Conservation (phyloP, 2,329 filamentous ascomycete genomes). For the Geosmithia flava region DNA sequence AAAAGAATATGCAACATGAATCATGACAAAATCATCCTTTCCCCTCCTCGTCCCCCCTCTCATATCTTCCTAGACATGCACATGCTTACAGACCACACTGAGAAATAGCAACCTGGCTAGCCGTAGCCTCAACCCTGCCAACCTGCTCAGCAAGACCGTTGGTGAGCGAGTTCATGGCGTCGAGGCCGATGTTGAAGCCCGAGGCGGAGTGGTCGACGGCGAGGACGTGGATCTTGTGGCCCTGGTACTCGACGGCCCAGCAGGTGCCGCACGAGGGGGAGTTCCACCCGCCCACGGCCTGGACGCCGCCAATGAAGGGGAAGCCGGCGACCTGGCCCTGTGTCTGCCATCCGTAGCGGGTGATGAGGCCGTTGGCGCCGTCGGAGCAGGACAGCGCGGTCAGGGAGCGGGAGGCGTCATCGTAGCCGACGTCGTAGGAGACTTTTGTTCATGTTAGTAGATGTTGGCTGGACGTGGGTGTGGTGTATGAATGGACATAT, state of each 20-base stretch:
- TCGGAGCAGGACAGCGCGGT: conserved; percentile 53
- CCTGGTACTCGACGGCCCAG: conserved; percentile 40
- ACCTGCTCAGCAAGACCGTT: conserved; percentile 33
- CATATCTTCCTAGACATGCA: too few species aligned
- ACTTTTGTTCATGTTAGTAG: conserved; percentile 23
- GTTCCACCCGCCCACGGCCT: conserved; percentile 42
- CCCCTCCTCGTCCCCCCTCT: too few species aligned
- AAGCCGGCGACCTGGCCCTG: conserved; percentile 38
- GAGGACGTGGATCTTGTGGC: conserved; percentile 38
- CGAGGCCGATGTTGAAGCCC: conserved; percentile 45
- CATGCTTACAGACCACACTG: conserved; percentile 30
- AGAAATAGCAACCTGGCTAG: conserved; percentile 26
- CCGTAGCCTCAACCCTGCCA: conserved; percentile 38
- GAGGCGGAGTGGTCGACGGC: conserved; percentile 37
- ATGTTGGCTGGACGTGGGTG: conserved; percentile 5
- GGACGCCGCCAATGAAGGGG: conserved; percentile 42
- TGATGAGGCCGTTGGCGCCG: conserved; percentile 53
- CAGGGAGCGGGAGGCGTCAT: conserved; percentile 43
- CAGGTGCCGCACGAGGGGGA: conserved; percentile 45
- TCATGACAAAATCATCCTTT: conserved; percentile 6
- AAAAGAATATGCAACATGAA: background rate
- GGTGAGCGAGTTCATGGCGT: conserved; percentile 43
- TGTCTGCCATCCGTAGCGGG: conserved; percentile 44
- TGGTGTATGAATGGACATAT: background rate
- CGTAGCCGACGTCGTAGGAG: conserved; percentile 63